A percentile compares a stretch with the other conserved stretches of the same genome.
Evolutionary conservation across 2,329 filamentous ascomycete species (phyloP).

Genomic region (Neofusicoccum sp.): DNA sequence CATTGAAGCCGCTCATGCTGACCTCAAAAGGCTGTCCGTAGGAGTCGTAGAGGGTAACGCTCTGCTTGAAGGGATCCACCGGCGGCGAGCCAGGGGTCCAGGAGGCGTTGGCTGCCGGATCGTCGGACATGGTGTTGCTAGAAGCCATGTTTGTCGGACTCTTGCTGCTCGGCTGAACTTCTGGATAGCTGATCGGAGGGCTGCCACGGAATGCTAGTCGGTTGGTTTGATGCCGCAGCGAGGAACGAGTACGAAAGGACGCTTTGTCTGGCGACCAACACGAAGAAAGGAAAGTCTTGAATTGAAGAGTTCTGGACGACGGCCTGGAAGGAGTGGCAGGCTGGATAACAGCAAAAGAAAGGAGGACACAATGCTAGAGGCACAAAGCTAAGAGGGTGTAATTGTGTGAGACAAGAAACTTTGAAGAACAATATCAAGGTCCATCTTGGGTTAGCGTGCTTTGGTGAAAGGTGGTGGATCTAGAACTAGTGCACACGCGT

Average conservation of each 20-base stretch:
- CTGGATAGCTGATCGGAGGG: too few relatives aligned
- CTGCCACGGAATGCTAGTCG: too few relatives aligned
- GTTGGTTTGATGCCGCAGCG: neutral
- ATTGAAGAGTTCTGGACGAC: neutral
- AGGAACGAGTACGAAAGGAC: neutral
- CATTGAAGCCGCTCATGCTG: slow-evolving; percentile 45
- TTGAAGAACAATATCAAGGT: slow-evolving; percentile 13
- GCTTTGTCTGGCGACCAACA: neutral
- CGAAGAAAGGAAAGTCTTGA: neutral
- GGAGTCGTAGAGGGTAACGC: slow-evolving; percentile 46
- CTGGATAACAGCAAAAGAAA: neutral
- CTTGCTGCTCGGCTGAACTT: too few relatives aligned
- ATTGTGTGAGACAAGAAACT: slow-evolving; percentile 15
- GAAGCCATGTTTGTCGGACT: neutral
- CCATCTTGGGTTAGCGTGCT: neutral
- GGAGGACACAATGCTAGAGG: neutral
- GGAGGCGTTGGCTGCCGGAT: neutral
- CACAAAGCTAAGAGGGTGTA: slow-evolving; percentile 3
- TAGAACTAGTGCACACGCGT: too few relatives aligned
- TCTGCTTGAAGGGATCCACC: slow-evolving; percentile 53
- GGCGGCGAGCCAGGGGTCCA: slow-evolving; percentile 23
- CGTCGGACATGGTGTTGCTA: neutral
- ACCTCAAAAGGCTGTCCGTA: slow-evolving; percentile 46
- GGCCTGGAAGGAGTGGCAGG: neutral
- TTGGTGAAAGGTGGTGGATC: neutral